These are phyloP conservation scores for Metschnikowia sp. DNA, from an alignment of 805 yeast species.

Conservation along the genomic window DNA sequence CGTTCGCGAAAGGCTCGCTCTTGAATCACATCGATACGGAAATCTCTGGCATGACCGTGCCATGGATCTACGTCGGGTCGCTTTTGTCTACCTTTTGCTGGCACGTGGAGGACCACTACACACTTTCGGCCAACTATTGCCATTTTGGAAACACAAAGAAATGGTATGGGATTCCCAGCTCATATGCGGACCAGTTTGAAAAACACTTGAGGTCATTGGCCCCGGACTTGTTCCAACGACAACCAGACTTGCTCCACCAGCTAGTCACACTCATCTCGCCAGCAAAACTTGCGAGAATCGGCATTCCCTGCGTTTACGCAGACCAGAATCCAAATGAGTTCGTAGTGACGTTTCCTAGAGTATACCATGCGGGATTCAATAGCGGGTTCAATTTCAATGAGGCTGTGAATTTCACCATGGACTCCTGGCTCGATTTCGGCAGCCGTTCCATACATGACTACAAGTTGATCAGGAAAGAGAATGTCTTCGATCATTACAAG, in stretches of 20 bases:
- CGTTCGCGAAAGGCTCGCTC: constrained; percentile 67
- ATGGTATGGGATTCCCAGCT: constrained; percentile 89
- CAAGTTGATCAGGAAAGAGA: constrained; percentile 37
- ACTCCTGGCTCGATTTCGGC: constrained; percentile 68
- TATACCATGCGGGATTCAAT: constrained; percentile 46
- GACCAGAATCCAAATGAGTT: constrained; percentile 67
- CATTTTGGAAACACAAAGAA: constrained; percentile 86
- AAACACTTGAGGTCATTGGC: constrained; percentile 54
- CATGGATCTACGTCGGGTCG: constrained; percentile 93
- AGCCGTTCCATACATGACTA: constrained; percentile 29
- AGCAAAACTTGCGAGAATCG: constrained; percentile 42
- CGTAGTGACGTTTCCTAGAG: constrained; percentile 41
- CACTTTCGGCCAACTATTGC: constrained; percentile 87
- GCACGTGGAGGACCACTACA: constrained; percentile 95
- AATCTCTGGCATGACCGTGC: constrained; percentile 91
- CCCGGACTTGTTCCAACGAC: constrained; percentile 80
- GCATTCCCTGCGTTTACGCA: constrained; percentile 48
- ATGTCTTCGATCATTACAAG: constrained; percentile 51
- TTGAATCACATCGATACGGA: constrained; percentile 59
- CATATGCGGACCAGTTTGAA: constrained; percentile 62
- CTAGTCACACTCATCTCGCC: constrained; percentile 80
- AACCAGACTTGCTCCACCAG: constrained; percentile 87
- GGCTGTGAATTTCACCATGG: constrained; percentile 59
- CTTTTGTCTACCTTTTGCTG: constrained; percentile 90
- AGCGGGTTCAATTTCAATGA: constrained; percentile 46